phyloP scores from a whole-genome alignment of 2,329 filamentous ascomycete genomes.

The Hypoxylon sp. region DNA sequence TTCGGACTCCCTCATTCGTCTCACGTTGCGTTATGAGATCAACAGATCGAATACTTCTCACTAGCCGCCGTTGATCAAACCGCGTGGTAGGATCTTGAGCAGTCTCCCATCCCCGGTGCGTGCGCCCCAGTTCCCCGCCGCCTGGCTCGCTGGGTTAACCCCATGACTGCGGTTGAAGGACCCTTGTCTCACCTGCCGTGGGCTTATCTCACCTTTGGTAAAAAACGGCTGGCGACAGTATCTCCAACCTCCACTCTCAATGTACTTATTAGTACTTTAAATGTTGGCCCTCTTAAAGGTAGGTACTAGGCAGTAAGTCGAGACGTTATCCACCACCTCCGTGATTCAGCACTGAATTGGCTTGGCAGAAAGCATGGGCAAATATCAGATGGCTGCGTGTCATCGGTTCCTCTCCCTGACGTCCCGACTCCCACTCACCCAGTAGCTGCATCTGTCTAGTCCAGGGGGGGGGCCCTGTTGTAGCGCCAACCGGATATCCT shows the following conservation, averaged over 20 bases:
- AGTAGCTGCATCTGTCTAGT: slow-evolving; percentile 41
- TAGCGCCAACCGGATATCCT: slow-evolving; percentile 42
- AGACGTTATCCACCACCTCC: slow-evolving; percentile 21
- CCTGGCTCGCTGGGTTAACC: slow-evolving; percentile 43
- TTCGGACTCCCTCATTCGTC: slow-evolving; percentile 40
- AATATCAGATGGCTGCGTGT: slow-evolving; percentile 45
- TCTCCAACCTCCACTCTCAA: slow-evolving; percentile 20
- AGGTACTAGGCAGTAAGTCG: slow-evolving; percentile 17
- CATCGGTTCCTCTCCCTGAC: slow-evolving; percentile 45
- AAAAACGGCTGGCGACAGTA: slow-evolving; percentile 31
- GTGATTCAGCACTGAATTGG: slow-evolving; percentile 29
- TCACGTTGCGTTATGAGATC: slow-evolving; percentile 42
- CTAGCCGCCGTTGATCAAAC: slow-evolving; percentile 49
- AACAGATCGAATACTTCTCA: slow-evolving; percentile 46
- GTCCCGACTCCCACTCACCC: slow-evolving; percentile 41
- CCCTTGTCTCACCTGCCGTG: slow-evolving; percentile 43
- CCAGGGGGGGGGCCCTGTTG: slow-evolving; percentile 42
- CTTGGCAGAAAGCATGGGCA: slow-evolving; percentile 38
- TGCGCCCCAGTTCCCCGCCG: slow-evolving; percentile 47
- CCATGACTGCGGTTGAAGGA: slow-evolving; percentile 45
- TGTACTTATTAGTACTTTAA: slow-evolving; percentile 23
- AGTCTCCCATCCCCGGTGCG: slow-evolving; percentile 39
- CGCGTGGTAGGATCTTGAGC: slow-evolving; percentile 45
- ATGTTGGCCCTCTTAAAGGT: slow-evolving; percentile 2
- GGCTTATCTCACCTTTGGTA: slow-evolving; percentile 43